phyloP scores from a whole-genome alignment of 176 grass and related monocot species.

The Miscanthus lutarioriparius region DNA sequence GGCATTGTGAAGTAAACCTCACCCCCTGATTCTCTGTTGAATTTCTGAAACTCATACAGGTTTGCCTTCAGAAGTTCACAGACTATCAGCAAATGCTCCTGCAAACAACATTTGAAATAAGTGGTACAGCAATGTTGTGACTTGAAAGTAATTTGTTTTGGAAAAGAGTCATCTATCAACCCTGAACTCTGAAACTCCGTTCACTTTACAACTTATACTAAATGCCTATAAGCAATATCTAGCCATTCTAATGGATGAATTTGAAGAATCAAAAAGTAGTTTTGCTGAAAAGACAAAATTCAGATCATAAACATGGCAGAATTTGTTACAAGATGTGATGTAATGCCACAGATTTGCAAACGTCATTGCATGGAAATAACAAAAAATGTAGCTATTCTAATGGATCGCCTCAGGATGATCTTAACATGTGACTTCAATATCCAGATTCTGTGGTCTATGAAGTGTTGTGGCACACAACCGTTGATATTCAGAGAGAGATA shows the following conservation, averaged over 20 bases:
- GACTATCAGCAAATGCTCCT: conserved; percentile 99
- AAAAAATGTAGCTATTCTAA: conserved; percentile 3
- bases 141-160: not conserved
- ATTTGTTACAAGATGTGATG: conserved; percentile 11
- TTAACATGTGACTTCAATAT: not conserved
- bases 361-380: not conserved
- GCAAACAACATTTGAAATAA: conserved; percentile 41
- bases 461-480: conserved; percentile 6
- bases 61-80: conserved; percentile 99
- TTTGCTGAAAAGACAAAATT: not conserved
- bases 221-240: conserved; percentile 9
- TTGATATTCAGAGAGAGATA: conserved; percentile 4
- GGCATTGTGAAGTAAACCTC: conserved; percentile 99
- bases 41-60: conserved; percentile 99
- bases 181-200: not conserved
- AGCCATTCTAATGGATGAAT: conserved; percentile 15
- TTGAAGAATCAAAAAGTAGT: conserved; percentile 14
- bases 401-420: not conserved
- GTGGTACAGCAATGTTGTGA: not conserved
- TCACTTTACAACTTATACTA: not conserved
- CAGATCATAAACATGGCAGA: conserved; percentile 12
- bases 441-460: not conserved
- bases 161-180: not conserved
- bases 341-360: conserved; percentile 1
- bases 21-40: conserved; percentile 98